Base-by-base conservation (phyloP, 805 yeast genomes). In the Metschnikowia similis region DNA sequence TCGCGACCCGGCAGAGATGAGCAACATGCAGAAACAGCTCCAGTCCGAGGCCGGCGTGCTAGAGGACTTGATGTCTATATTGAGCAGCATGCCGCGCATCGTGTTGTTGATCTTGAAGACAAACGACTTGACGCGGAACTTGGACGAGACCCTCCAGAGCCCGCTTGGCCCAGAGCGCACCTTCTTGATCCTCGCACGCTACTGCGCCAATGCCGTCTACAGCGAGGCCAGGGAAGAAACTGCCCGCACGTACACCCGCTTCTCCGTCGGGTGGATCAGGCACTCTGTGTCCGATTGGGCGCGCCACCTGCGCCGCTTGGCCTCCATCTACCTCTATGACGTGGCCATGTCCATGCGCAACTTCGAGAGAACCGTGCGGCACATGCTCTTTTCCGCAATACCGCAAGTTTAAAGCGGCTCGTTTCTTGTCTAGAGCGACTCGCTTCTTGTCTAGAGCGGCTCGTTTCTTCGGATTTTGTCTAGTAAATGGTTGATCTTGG, bases 161-260 rank as follows among this genome's bases (percentile, higher is more conserved):
- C 96, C 97, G 0, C 68, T 91, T 41, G 97, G 98, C 0, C 85
- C 87, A 6, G 92, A 88, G 61, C 74, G 96, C 45, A 87, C 96
- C 0, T 92, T 94, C 57, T 69, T 91, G 56, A 89, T 94, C 39
- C 78, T 94, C 85, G 94, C 96, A 1, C 80, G 82, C 31, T 92
- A 94, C 65, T 94, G 98, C 71, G 91, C 97, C 0, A 70, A 72
- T 26, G 81, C 89, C 0, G 92, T 89, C 1, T 87, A 81, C 58
- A 76, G 75, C n/a, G 96, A 89, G 60, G 77, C 80, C 3, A 62
- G 67, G 16, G 88, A 83, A 51, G 48, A 49, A 8, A 65, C 70
- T 6, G 45, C 60, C 27, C 34, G 45, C 6, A 17, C 29, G 31
- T 60, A 58, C 45, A 32, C 48, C 29, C 55, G 53, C 32, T 64